Evolutionary conservation across 345 rosid genomes (phyloP).

Genomic region (Hibiscus tridactylites): DNA sequence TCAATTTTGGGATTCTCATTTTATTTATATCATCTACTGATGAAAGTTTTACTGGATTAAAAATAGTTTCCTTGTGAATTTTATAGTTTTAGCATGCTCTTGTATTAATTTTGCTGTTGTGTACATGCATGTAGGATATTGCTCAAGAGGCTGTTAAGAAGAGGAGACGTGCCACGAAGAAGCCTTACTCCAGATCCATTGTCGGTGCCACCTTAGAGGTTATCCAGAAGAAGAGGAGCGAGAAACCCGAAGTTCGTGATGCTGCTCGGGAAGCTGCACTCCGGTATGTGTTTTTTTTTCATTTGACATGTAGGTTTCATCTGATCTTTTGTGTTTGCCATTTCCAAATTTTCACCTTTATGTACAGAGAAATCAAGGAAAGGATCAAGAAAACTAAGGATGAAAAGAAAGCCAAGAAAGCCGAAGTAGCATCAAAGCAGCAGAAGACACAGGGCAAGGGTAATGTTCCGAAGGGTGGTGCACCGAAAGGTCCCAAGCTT

Average conservation of each 20-base stretch:
- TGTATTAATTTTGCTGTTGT: not conserved
- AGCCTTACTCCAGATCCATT: slow-evolving; percentile 69
- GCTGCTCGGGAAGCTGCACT: slow-evolving; percentile 62
- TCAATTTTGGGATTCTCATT: not conserved
- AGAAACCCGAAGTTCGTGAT: slow-evolving; percentile 68
- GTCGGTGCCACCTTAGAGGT: slow-evolving; percentile 71
- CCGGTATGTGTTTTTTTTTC: slow-evolving; percentile 19
- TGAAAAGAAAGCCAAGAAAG: slow-evolving; percentile 79
- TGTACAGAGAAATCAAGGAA: slow-evolving; percentile 64
- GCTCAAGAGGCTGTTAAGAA: slow-evolving; percentile 56
- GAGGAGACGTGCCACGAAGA: slow-evolving; percentile 46
- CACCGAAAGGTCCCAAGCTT: slow-evolving; percentile 44
- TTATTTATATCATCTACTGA: too few relatives aligned
- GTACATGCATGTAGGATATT: slow-evolving; percentile 29
- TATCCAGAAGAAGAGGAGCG: slow-evolving; percentile 54
- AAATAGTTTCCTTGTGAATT: not conserved
- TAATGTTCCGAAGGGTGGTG: slow-evolving; percentile 28
- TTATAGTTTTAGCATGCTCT: too few relatives aligned
- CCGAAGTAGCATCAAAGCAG: slow-evolving; percentile 42
- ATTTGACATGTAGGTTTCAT: not conserved
- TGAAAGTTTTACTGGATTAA: too few relatives aligned
- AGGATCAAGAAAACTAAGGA: slow-evolving; percentile 78
- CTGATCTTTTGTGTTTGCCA: not conserved
- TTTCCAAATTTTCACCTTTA: not conserved
- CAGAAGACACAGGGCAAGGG: slow-evolving; percentile 53